Evolutionary conservation across 2,329 filamentous ascomycete genomes (phyloP), one percentile per base, ranked within the genome.

Genomic region (Endoconidiophora polonica): DNA sequence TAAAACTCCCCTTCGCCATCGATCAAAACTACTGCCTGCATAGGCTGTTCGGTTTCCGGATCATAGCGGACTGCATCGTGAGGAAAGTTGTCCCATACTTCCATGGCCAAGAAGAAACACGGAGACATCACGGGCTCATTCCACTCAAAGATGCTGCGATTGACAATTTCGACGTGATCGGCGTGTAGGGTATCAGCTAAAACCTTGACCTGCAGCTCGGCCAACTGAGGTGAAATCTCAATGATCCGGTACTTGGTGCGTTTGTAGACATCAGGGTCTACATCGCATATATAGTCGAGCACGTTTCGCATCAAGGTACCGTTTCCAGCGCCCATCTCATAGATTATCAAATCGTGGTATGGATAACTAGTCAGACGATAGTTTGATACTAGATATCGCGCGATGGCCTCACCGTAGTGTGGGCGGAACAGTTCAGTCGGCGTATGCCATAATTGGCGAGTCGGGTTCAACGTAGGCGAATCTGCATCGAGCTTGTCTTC

Each of bases 251-350:
- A 98, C 60, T 86, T 83, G 4, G 91, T 98, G 52, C 91, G 80
- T 58, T 84, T 82, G 66, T 98, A 98, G 29, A 98, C 90, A 56
- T 88, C 83, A 0, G 88, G 86, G 59, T 96, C 85, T 42, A 81
- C 74, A 56, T 85, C 81, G 55, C 88, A 84, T 63, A 98, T 94
- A 65, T 93, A 94, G 70, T 98, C 90, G 54, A 98, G 74, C 52
- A 98, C 88, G 65, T 98, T 98, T 61, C 91, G 74, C 91, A 98
- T 98, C 61, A 98, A 76, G 0, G 93, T 98, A 55, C 91, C 91
- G 59, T 94, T 90, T 58, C 91, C 91, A 38, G 91, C 91, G 48
- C 91, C 91, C 83, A 98, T 94, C 64, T 98, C 91, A 73, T 95
- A 98, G 63, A 98, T 93, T 59, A 94, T 85, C 48, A 98, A 76